Conservation (phyloP, 768 basidiomycete species). For the Kwoniella mangroviensis region DNA sequence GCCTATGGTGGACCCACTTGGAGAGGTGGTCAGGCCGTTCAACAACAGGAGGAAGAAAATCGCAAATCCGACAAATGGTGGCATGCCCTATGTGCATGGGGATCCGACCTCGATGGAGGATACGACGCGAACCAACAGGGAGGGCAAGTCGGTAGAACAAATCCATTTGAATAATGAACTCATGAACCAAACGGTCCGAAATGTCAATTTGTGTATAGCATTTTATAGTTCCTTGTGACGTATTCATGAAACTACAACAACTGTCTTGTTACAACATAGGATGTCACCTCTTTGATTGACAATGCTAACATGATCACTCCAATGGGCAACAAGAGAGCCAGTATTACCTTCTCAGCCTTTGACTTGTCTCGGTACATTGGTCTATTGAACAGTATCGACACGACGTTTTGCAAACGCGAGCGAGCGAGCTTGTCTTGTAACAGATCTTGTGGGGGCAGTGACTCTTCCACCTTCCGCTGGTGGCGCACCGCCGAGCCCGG, state of each 20-base stretch:
- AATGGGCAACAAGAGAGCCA: slow-evolving; percentile 42
- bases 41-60: slow-evolving; percentile 18
- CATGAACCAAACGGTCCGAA: background rate
- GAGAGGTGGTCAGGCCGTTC: slow-evolving; percentile 43
- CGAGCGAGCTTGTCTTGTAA: slow-evolving; percentile 47
- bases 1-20: slow-evolving; percentile 44
- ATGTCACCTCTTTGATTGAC: slow-evolving; percentile 26
- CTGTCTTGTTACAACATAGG: background rate
- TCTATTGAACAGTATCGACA: slow-evolving; percentile 46
- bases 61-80: slow-evolving; percentile 52
- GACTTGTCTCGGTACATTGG: slow-evolving; percentile 38
- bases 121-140: slow-evolving; percentile 44
- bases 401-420: slow-evolving; percentile 47
- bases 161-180: slow-evolving; percentile 53
- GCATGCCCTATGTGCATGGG: slow-evolving; percentile 57
- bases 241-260: background rate
- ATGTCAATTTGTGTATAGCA: background rate
- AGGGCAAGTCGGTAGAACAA: slow-evolving; percentile 53
- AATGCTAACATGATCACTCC: slow-evolving; percentile 38
- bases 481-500: slow-evolving; percentile 29
- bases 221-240: background rate
- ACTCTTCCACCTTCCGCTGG: slow-evolving; percentile 29
- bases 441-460: slow-evolving; percentile 38
- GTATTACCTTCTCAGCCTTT: slow-evolving; percentile 32
- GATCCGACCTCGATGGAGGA: slow-evolving; percentile 54